Percentiles rank a stretch among this genome's conserved stretches.
Conservation (phyloP, 495 filamentous ascomycete species). For the Aspergillus avenaceus region DNA sequence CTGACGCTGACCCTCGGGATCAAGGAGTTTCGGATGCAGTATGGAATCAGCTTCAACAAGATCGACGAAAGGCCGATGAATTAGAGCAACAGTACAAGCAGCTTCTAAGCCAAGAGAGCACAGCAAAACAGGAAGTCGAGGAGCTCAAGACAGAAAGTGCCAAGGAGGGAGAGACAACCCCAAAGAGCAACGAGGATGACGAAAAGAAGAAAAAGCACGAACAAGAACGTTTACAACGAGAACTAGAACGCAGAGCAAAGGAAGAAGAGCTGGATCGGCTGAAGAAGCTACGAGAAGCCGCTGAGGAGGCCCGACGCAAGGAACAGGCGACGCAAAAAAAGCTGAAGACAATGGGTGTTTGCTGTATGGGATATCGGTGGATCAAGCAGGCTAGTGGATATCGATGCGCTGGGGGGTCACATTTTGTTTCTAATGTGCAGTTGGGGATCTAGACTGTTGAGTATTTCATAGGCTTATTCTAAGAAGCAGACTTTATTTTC, state of each 20-base stretch:
- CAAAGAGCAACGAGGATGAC: constrained; percentile 10
- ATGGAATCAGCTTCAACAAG: constrained; percentile 56
- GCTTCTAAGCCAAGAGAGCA: constrained; percentile 10
- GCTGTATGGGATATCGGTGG: constrained; percentile 50
- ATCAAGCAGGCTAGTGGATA: constrained; percentile 50
- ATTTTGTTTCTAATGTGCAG: constrained; percentile 22
- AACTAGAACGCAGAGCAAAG: constrained; percentile 28
- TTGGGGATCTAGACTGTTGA: neutral
- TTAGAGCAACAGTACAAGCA: constrained; percentile 15
- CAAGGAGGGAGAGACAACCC: constrained; percentile 8
- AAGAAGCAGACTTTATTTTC: too few species aligned
- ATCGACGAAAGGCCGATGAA: constrained; percentile 33
- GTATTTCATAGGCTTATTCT: neutral
- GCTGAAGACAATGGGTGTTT: constrained; percentile 46
- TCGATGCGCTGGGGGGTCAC: constrained; percentile 48
- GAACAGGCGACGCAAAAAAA: constrained; percentile 42
- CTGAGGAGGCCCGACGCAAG: constrained; percentile 21
- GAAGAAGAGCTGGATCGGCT: constrained; percentile 14
- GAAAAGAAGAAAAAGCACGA: constrained; percentile 22
- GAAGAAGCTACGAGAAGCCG: constrained; percentile 18
- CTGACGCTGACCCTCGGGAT: constrained; percentile 36
- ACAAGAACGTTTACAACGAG: constrained; percentile 28
- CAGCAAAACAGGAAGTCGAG: neutral
- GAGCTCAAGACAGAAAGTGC: constrained; percentile 5
- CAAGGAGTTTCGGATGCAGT: constrained; percentile 53